A percentile compares a stretch with the other conserved stretches of the same genome.
These are phyloP conservation scores for Solanum chilense DNA, from an alignment of 257 asterid species.

Conservation along the genomic window DNA sequence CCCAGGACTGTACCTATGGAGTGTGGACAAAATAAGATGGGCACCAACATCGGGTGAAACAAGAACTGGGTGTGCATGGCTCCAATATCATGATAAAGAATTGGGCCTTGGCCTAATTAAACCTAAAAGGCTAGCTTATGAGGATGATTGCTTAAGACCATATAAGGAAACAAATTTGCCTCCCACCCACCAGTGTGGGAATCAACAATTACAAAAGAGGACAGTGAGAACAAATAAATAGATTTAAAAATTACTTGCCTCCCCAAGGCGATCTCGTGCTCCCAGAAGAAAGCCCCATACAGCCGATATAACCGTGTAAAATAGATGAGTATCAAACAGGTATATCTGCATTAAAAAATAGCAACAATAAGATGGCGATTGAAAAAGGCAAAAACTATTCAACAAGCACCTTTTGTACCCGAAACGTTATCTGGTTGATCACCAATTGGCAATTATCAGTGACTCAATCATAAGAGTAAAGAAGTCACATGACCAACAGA, in stretches of 20 bases:
- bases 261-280: slow-evolving; percentile 97
- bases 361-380: background rate
- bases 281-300: slow-evolving; percentile 88
- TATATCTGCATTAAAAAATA: slow-evolving; percentile 53
- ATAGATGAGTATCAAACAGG: slow-evolving; percentile 76
- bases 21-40: background rate
- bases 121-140: background rate
- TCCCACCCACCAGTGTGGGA: background rate
- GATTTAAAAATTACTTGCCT: slow-evolving; percentile 29
- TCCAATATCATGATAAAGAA: background rate
- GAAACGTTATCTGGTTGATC: background rate
- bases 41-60: background rate
- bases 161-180: background rate
- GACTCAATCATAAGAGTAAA: background rate
- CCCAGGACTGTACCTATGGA: background rate
- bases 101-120: background rate
- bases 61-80: background rate
- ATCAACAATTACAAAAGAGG: background rate
- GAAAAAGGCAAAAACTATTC: background rate
- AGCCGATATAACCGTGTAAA: slow-evolving; percentile 89
- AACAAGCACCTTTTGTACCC: background rate
- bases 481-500: background rate
- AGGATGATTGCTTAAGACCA: background rate
- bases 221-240: background rate
- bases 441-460: background rate